phyloP scores from a whole-genome alignment of 768 basidiomycete genomes.

The Leccinellum luteum region DNA sequence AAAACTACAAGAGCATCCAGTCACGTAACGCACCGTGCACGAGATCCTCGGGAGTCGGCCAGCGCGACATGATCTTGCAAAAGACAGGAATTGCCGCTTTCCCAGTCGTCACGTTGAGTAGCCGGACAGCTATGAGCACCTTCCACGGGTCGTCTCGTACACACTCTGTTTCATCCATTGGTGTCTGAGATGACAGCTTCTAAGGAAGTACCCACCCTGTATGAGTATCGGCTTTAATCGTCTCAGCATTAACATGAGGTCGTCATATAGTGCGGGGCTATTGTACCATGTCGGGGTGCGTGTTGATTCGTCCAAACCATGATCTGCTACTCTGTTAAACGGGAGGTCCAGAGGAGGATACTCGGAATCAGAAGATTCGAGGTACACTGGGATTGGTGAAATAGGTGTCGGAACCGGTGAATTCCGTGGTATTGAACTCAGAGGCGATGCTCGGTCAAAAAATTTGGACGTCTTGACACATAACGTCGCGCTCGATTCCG shows the following conservation, averaged over 20 bases:
- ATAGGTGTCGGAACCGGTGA: neutral
- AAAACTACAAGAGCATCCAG: neutral
- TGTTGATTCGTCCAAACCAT: neutral
- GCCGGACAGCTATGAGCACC: constrained; percentile 59
- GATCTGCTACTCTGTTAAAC: neutral
- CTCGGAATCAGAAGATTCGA: constrained; percentile 7
- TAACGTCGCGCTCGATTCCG: neutral
- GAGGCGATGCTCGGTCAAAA: neutral
- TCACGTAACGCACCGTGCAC: constrained; percentile 44
- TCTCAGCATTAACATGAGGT: constrained; percentile 26
- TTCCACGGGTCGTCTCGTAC: constrained; percentile 65
- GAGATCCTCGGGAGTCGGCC: constrained; percentile 57
- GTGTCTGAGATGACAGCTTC: neutral
- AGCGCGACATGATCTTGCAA: constrained; percentile 51
- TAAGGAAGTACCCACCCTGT: constrained; percentile 21
- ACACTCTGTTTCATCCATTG: constrained; percentile 35
- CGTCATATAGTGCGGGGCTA: constrained; percentile 10
- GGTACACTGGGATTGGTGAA: constrained; percentile 6
- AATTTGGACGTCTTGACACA: constrained; percentile 21
- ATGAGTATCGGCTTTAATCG: constrained; percentile 32
- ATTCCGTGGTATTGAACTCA: neutral
- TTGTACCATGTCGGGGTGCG: neutral
- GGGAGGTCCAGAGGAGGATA: neutral
- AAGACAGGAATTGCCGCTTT: constrained; percentile 65
- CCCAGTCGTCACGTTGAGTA: constrained; percentile 71